Percentiles rank a stretch among this genome's conserved stretches.
Evolutionary conservation across 2,329 filamentous ascomycete species (phyloP).

Genomic region (Alternaria hordeiaustralica): DNA sequence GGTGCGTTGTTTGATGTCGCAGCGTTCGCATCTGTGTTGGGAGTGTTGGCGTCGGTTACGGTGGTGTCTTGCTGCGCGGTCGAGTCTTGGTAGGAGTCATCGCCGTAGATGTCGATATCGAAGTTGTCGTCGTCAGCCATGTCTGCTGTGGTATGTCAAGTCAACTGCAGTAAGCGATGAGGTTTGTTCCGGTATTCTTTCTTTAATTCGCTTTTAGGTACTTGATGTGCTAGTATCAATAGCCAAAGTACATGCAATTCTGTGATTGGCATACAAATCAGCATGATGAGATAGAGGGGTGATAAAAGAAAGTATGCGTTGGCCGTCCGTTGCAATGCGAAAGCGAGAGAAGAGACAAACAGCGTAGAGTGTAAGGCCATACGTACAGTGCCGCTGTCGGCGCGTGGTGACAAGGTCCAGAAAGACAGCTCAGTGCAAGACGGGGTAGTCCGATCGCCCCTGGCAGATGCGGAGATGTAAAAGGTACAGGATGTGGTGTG

Average conservation of each 20-base stretch:
- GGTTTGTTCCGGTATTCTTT: conserved; percentile 35
- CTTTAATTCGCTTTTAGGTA: conserved; percentile 50
- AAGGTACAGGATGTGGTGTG: conserved; percentile 44
- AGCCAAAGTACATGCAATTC: conserved; percentile 49
- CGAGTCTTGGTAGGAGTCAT: conserved; percentile 54
- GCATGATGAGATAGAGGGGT: conserved; percentile 35
- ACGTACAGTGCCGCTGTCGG: conserved; percentile 49
- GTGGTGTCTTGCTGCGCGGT: conserved; percentile 29
- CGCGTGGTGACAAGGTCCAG: conserved; percentile 40
- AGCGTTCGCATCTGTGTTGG: conserved; percentile 43
- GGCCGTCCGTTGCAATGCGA: conserved; percentile 20
- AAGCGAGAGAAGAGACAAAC: conserved; percentile 19
- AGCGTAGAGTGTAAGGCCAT: conserved; percentile 44
- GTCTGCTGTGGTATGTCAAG: conserved; percentile 35
- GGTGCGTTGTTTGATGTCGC: conserved; percentile 18
- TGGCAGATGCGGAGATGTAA: conserved; percentile 48
- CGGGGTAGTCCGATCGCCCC: conserved; percentile 47
- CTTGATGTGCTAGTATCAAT: conserved; percentile 44
- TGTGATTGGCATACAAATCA: conserved; percentile 45
- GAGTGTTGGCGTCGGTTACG: conserved; percentile 29
- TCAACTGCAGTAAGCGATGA: conserved; percentile 32
- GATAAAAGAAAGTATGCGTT: conserved; percentile 16
- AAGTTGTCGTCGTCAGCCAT: conserved; percentile 71
- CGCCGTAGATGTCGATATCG: conserved; percentile 74
- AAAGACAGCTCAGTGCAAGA: conserved; percentile 44